Evolutionary conservation across 2,329 filamentous ascomycete species (phyloP).

Genomic region (Phoma sp.): DNA sequence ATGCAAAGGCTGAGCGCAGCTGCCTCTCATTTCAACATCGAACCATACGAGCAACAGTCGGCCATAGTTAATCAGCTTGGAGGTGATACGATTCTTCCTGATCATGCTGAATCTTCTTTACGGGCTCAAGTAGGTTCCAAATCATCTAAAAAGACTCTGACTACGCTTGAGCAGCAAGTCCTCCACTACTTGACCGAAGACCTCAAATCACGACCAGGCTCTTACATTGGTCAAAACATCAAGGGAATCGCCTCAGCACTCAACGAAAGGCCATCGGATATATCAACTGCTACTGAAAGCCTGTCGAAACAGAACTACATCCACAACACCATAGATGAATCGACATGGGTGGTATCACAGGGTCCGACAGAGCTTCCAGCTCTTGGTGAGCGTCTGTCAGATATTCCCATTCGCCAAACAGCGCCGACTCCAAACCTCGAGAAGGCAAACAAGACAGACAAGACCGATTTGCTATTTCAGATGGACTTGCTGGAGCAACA

Average conservation of each 20-base stretch:
- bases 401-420: background rate
- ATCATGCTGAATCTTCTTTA: background rate
- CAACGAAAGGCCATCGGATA: background rate
- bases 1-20: constrained; percentile 18
- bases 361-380: constrained; percentile 16
- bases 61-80: background rate
- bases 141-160: background rate
- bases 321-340: constrained; percentile 23
- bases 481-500: constrained; percentile 9
- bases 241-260: constrained; percentile 18
- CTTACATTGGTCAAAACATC: constrained; percentile 24
- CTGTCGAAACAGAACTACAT: constrained; percentile 12
- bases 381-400: background rate
- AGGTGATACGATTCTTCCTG: background rate
- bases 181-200: constrained; percentile 21
- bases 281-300: background rate
- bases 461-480: constrained; percentile 6
- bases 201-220: constrained; percentile 20
- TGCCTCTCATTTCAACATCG: constrained; percentile 1
- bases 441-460: background rate
- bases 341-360: constrained; percentile 28
- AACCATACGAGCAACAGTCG: constrained; percentile 3
- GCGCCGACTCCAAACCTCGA: background rate
- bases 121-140: background rate
- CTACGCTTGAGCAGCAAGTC: constrained; percentile 14